These are phyloP conservation scores for Hypoxylon sp. DNA, from an alignment of 2,329 filamentous ascomycete genomes.

Conservation along the genomic window DNA sequence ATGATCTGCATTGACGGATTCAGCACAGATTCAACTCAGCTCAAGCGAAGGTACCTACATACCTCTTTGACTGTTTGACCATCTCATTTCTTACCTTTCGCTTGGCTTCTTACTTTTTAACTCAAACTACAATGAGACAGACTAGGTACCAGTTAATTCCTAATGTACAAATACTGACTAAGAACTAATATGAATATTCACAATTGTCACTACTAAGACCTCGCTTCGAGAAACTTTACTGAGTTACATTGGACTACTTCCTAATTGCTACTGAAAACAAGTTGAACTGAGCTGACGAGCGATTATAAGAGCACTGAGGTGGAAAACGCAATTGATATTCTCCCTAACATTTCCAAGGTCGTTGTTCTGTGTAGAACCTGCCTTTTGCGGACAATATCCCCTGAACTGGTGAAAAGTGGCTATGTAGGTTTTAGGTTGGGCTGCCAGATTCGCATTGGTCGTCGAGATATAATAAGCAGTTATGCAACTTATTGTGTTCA, in stretches of 20 bases:
- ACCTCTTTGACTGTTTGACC: too few relatives aligned
- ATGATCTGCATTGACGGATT: background rate
- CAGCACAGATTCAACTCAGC: background rate
- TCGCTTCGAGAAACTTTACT: background rate
- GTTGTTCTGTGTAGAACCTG: too few relatives aligned
- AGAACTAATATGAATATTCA: background rate
- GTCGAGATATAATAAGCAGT: conserved; percentile 23
- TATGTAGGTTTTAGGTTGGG: conserved; percentile 28
- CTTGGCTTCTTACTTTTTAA: background rate
- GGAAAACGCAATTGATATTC: background rate
- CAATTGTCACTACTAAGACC: background rate
- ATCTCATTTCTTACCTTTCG: background rate
- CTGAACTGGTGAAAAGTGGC: conserved; percentile 2
- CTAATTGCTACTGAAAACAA: background rate
- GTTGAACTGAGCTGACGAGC: background rate
- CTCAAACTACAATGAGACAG: background rate
- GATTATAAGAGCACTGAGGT: background rate
- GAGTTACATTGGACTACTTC: background rate
- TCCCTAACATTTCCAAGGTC: too few relatives aligned
- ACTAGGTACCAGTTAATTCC: too few relatives aligned
- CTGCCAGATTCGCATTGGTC: conserved; percentile 33
- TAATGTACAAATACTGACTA: too few relatives aligned
- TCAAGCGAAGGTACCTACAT: too few relatives aligned
- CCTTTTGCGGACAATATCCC: conserved; percentile 6
- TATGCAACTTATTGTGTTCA: conserved; percentile 4